Evolutionary conservation across 306 rosid species (phyloP), one percentile per base, ranked within the genome.

Genomic region (Senna siamea): DNA sequence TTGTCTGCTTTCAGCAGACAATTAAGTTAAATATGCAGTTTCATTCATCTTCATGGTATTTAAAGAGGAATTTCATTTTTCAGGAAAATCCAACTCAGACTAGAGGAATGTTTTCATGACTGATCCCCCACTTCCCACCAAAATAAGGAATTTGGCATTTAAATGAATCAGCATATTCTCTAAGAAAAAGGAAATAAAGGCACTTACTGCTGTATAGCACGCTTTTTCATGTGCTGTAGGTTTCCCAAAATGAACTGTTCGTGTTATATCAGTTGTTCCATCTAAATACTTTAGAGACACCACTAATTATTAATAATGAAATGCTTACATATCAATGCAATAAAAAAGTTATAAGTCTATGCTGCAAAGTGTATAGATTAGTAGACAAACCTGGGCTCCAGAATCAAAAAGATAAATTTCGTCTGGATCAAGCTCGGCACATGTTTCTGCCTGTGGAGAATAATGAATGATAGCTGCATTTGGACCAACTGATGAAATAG

Each of bases 381-480:
- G 43, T 51, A 57, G 68, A 74, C 82, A 59, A 51, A 92, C 99
- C 98, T 95, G 99, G 65, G 98, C 99, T 78, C 99, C 99, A n/a
- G 99, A 95, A 76, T 95, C 99, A 69, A 78, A 88, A 64, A 95
- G 98, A 88, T 95, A 95, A 61, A 95, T 92, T 76, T 79, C 86
- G 73, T 95, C 89, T 1, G 99, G 99, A 79, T 95, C 90, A 17
- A 95, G 73, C 83, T 92, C 99, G 0, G 98, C 93, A 60, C 99
- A 95, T 75, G 96, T 85, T 71, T 87, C 98, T 74, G 88, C 85
- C 46, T 76, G 48, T 53, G 99, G 97, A 38, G 71, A 60, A 84
- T 95, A 95, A 85, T 92, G 99, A 57, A 92, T 92, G 70, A 95
- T 90, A 18, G 99, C 99, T 6, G 98, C 99, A 92, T 95, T 95